Conservation (phyloP, 2,329 filamentous ascomycete genomes). For the Ascochyta fabae region DNA sequence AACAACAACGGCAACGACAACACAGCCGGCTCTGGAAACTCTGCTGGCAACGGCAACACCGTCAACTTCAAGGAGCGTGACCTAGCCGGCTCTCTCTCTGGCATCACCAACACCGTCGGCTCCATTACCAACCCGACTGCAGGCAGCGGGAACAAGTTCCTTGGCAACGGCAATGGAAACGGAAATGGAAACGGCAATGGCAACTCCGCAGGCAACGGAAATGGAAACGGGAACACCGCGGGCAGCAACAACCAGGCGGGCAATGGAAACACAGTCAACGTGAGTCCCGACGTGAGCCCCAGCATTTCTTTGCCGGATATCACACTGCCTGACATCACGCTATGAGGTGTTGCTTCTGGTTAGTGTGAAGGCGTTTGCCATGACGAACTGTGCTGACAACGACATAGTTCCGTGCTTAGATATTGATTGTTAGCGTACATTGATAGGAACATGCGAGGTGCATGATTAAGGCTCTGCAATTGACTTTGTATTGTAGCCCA, state of each 20-base stretch:
- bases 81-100: background rate
- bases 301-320: constrained; percentile 7
- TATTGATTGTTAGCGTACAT: background rate
- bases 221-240: constrained; percentile 18
- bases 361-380: background rate
- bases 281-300: constrained; percentile 17
- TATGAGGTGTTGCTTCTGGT: constrained; percentile 5
- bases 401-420: constrained; percentile 4
- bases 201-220: constrained; percentile 7
- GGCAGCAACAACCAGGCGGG: constrained; percentile 11
- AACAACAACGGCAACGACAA: constrained; percentile 11
- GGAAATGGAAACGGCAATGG: constrained; percentile 12
- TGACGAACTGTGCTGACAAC: background rate
- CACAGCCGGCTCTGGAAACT: background rate
- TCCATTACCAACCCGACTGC: constrained; percentile 18
- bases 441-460: background rate
- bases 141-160: constrained; percentile 13
- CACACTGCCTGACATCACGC: constrained; percentile 3
- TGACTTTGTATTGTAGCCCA: background rate
- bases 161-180: constrained; percentile 5
- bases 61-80: background rate
- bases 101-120: constrained; percentile 12
- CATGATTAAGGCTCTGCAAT: background rate
- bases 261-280: constrained; percentile 21
- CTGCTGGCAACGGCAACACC: no score